Evolutionary conservation across 331 rosid genomes (phyloP).

Genomic region (Acacia pycnantha): DNA sequence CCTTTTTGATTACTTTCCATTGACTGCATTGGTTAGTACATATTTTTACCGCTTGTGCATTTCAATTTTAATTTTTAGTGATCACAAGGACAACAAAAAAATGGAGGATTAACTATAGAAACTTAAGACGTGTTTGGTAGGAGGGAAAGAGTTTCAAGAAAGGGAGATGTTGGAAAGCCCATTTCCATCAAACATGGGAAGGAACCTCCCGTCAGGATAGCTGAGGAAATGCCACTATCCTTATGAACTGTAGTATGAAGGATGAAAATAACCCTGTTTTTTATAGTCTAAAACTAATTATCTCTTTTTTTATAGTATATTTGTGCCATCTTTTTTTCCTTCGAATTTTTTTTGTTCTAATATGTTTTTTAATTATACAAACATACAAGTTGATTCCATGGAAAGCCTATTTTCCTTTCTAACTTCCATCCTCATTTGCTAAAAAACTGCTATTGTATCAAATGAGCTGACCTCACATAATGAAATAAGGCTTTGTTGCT

Average conservation of each 20-base stretch:
- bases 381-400: not conserved
- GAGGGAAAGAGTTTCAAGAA: not conserved
- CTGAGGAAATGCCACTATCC: not conserved
- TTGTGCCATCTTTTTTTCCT: not conserved
- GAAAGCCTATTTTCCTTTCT: not conserved
- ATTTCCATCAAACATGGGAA: not conserved
- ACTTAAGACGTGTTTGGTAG: not conserved
- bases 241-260: not conserved
- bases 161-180: not conserved
- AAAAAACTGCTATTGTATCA: not conserved
- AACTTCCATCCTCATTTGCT: not conserved
- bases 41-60: not conserved
- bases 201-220: not conserved
- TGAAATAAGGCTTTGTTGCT: too few species aligned
- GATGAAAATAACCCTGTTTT: not conserved
- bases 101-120: slow-evolving; percentile 9
- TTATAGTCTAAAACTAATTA: not conserved
- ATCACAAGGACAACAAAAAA: not conserved
- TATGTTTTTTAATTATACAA: not conserved
- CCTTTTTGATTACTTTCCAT: slow-evolving; percentile 51
- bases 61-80: slow-evolving; percentile 5
- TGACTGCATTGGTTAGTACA: slow-evolving; percentile 70
- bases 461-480: not conserved
- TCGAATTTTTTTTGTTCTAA: not conserved
- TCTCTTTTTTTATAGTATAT: not conserved